Conservation (phyloP, 306 rosid species). For the Pyrus pyrifolia region DNA sequence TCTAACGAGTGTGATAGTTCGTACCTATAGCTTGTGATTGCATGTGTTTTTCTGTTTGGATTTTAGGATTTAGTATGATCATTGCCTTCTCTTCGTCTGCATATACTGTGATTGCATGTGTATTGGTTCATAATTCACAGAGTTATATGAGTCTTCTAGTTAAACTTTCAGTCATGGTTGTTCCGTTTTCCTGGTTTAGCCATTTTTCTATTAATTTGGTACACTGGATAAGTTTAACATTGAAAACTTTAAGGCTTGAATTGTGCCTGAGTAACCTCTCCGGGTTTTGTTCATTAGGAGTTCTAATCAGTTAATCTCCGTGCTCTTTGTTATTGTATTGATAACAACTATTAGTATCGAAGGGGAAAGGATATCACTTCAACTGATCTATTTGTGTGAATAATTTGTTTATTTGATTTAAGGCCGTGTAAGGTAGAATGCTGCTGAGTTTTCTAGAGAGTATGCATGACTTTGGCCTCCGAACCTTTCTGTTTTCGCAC, state of each 20-base stretch:
- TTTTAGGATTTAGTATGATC: neutral
- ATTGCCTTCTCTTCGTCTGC: neutral
- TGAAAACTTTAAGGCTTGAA: neutral
- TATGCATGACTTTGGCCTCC: neutral
- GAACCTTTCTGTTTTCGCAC: neutral
- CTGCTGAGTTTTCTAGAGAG: neutral
- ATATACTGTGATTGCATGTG: neutral
- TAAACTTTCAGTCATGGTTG: neutral
- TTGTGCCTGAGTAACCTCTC: neutral
- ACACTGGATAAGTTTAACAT: conserved; percentile 2
- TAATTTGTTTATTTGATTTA: neutral
- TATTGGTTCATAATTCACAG: neutral
- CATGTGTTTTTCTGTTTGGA: conserved; percentile 11
- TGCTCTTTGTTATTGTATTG: neutral
- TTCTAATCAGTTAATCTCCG: neutral
- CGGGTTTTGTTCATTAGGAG: neutral
- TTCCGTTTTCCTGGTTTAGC: neutral
- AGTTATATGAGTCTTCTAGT: neutral
- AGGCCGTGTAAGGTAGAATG: neutral
- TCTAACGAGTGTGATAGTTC: neutral
- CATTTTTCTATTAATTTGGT: neutral
- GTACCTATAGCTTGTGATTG: conserved; percentile 1
- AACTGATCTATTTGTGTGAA: neutral
- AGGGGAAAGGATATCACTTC: neutral
- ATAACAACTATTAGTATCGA: neutral